These are phyloP conservation scores for Sicyos baderoa DNA, from an alignment of 306 rosid genomes.

Conservation along the genomic window DNA sequence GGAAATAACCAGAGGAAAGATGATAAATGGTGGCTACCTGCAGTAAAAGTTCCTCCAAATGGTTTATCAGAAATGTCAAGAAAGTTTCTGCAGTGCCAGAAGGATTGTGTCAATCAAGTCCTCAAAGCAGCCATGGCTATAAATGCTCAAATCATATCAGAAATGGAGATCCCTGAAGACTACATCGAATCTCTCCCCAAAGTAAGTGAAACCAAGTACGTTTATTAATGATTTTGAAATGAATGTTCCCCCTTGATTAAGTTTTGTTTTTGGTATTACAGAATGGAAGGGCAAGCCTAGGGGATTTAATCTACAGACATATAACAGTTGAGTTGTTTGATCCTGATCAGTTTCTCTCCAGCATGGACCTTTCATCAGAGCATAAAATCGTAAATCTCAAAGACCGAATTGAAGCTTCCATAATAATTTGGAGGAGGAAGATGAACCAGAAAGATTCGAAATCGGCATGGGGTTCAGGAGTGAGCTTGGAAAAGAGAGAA, in stretches of 20 bases:
- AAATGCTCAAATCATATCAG: slow-evolving; percentile 84
- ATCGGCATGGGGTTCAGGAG: slow-evolving; percentile 88
- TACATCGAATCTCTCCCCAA: slow-evolving; percentile 30
- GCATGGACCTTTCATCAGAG: slow-evolving; percentile 81
- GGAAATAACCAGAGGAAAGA: slow-evolving; percentile 45
- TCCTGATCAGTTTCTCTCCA: slow-evolving; percentile 72
- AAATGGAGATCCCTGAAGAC: slow-evolving; percentile 92
- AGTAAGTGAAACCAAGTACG: slow-evolving; percentile 30
- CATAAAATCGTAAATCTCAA: slow-evolving; percentile 87
- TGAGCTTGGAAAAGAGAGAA: slow-evolving; percentile 88
- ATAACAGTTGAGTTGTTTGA: slow-evolving; percentile 87
- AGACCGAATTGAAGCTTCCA: slow-evolving; percentile 92
- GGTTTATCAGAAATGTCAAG: slow-evolving; percentile 78
- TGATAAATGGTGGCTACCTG: slow-evolving; percentile 96
- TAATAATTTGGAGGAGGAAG: slow-evolving; percentile 91
- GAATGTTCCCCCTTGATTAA: background rate
- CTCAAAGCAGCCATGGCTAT: slow-evolving; percentile 99
- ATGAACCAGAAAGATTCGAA: slow-evolving; percentile 66
- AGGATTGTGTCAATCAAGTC: slow-evolving; percentile 87
- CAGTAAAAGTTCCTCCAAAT: slow-evolving; percentile 62
- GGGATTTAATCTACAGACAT: slow-evolving; percentile 65
- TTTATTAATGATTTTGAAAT: background rate
- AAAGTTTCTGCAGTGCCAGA: slow-evolving; percentile 32
- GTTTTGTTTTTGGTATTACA: slow-evolving; percentile 18
- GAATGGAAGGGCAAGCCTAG: slow-evolving; percentile 97